phyloP scores from a whole-genome alignment of 2,329 filamentous ascomycete species.

The Curvularia eragrostidis region DNA sequence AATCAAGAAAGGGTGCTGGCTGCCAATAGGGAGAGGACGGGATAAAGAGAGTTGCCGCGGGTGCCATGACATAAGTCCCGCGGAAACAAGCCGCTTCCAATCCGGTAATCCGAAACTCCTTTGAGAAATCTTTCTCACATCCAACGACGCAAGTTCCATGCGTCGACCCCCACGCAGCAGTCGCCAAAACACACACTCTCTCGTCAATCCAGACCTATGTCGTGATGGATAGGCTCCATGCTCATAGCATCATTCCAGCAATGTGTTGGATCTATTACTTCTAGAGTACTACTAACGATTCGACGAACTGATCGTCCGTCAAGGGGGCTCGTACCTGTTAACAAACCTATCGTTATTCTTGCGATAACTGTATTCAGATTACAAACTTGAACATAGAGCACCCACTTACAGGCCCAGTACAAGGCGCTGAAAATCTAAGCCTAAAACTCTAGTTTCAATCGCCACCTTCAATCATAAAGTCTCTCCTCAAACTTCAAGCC shows the following conservation, averaged over 20 bases:
- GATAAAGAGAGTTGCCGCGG: constrained; percentile 1
- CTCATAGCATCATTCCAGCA: background rate
- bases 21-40: constrained; percentile 1
- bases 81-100: background rate
- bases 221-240: background rate
- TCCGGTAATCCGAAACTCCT: background rate
- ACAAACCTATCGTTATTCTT: too few species aligned
- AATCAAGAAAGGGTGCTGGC: background rate
- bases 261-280: background rate
- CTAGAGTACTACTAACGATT: too few species aligned
- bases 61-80: background rate
- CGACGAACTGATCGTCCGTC: too few species aligned
- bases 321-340: too few species aligned
- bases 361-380: too few species aligned
- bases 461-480: too few species aligned
- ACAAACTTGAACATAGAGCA: too few species aligned
- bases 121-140: too few species aligned
- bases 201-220: background rate
- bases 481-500: background rate
- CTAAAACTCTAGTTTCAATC: too few species aligned
- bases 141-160: too few species aligned
- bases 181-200: background rate
- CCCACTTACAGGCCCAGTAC: too few species aligned
- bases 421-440: background rate
- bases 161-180: background rate